Base-by-base conservation (phyloP, 768 basidiomycete species). In the Suillus placidus region DNA sequence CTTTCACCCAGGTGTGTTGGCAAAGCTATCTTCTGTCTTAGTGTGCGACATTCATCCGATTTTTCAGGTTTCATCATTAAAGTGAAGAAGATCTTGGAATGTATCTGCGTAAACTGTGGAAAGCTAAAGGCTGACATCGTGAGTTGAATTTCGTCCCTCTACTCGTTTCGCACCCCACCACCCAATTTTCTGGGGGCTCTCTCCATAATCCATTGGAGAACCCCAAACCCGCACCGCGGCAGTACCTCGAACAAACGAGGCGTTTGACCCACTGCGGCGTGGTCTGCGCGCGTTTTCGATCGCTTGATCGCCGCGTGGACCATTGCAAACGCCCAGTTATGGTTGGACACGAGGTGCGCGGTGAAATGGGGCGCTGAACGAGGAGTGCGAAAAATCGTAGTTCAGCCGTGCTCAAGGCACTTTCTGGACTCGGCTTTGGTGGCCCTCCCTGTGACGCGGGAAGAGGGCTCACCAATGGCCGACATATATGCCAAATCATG, bases 1-100 rank as follows among this genome's bases (percentile, higher is more conserved):
- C 40, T 99, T 95, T 74, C 97, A 99, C 78, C 92, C 94, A 78
- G 95, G 94, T 94, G 78, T 68, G 89, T 84, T 32, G 12, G 32
- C 9, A 63, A 7, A 51, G 6, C 26, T 57, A 10, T 65, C 62
- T n/a, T 14, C 1, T 51, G 47, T 62, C 40, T 60, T 30, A 30
- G 10, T 18, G 35, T 65, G 26, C 16, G 60, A 38, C 23, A 63
- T 56, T 78, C n/a, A 35, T 37, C 30, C 9, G n/a, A 9, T 23
- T 45, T 6, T 32, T 16, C 72, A 91, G 95, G 97, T 62, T 99
- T 99, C 81, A 90, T 99, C 73, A 85, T 93, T 78, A 99, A 99
- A 88, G 95, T 99, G 79, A 99, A 99, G 85, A 99, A 99, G 85
- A 97, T 99, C 76, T 80, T 98, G 82, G 97, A 99, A 84, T 92